phyloP scores from a whole-genome alignment of 495 filamentous ascomycete species.

The Neurospora sp. region DNA sequence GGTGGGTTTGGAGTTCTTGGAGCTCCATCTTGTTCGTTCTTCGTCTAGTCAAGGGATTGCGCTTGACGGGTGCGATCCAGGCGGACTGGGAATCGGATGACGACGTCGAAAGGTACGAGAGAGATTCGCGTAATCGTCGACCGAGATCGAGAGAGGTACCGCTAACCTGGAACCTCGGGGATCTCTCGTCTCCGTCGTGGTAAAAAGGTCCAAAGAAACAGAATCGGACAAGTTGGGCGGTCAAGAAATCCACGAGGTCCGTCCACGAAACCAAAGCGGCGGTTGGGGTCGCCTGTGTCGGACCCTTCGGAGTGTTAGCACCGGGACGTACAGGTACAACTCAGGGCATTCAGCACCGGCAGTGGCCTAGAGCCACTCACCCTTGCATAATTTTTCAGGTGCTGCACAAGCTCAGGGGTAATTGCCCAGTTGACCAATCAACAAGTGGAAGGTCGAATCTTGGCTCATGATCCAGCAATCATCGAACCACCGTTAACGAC shows the following conservation, averaged over 20 bases:
- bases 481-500: neutral
- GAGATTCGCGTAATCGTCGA: neutral
- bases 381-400: neutral
- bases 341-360: neutral
- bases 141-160: neutral
- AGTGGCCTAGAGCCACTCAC: neutral
- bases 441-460: too few relatives aligned
- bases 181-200: neutral
- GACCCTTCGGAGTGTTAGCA: neutral
- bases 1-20: conserved; percentile 64
- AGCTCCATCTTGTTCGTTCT: conserved; percentile 54
- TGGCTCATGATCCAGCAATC: neutral
- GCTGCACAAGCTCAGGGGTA: neutral
- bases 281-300: neutral
- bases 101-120: neutral
- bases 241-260: neutral
- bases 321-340: neutral
- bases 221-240: neutral
- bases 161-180: neutral
- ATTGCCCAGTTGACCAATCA: neutral
- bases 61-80: neutral
- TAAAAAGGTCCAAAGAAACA: neutral
- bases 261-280: neutral
- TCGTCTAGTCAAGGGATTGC: neutral
- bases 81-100: neutral